Evolutionary conservation across 1,284 basidiomycete species (phyloP), one percentile per base, ranked within the genome.

Genomic region (Cutaneotrichosporon dermatis): DNA sequence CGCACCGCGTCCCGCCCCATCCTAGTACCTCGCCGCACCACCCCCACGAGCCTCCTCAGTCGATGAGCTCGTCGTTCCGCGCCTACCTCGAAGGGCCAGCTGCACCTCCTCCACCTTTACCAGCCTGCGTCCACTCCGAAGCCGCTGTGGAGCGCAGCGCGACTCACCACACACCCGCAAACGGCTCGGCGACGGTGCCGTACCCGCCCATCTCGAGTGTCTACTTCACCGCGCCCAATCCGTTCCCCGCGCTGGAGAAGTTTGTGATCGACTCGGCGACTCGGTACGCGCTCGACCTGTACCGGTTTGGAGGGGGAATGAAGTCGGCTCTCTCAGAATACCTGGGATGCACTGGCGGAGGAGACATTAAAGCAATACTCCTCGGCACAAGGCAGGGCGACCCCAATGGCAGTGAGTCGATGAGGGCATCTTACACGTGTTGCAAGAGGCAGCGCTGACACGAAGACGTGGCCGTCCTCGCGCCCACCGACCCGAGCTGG

Each of bases 221-320:
- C 57, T 96, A 97, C 79, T 93, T 99, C 61, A 88, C 93, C 4
- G 88, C 90, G 3, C 86, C 88, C 0, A 89, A 91, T 1, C 91
- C 95, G 1, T 99, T 99, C 72, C 81, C 83, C 1, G 82, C 84
- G 55, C 84, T 99, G 13, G 95, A 99, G 68, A 73, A 79, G 3
- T 99, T 99, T 80, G 91, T 97, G 59, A 79, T 83, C 11, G 80
- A 85, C 46, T 84, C 84, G 0, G 82, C 81, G 6, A 75, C 76
- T 43, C 77, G 81, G n/a, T 99, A 99, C 75, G 82, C 85, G 64
- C 83, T 99, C 59, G 85, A 90, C 58, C 79, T 99, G 13, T 88
- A 87, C 69, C 83, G 84, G 16, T 88, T 88, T 11, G 83, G 85
- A 6, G 87, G 88, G 43, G 85, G 86, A 1, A 97, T 99, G 92